Conservation (phyloP, 2,329 filamentous ascomycete genomes). For the Pleurostoma richardsiae region DNA sequence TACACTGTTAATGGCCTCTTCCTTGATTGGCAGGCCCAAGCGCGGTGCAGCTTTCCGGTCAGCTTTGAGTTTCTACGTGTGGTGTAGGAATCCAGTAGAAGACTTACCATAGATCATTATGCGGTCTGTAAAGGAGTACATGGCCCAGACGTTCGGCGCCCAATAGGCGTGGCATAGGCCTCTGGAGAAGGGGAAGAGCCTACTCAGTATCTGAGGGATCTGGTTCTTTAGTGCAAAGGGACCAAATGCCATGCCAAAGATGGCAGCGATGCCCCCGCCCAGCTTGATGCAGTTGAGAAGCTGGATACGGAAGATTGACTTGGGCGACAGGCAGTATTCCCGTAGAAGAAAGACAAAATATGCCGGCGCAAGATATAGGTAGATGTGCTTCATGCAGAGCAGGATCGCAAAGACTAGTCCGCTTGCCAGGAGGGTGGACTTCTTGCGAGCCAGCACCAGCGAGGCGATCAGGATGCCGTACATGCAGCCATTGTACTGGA, state of each 20-base stretch:
- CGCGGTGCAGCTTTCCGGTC: conserved; percentile 65
- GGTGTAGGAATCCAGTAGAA: neutral
- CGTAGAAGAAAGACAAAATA: conserved; percentile 94
- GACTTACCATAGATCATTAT: conserved; percentile 71
- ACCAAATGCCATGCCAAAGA: conserved; percentile 80
- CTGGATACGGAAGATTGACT: conserved; percentile 69
- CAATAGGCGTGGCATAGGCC: conserved; percentile 97
- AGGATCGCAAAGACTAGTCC: conserved; percentile 80
- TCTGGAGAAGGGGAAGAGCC: conserved; percentile 89
- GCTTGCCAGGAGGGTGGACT: conserved; percentile 69
- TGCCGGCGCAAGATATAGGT: conserved; percentile 90
- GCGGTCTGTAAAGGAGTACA: conserved; percentile 89
- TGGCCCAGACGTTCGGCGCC: conserved; percentile 95
- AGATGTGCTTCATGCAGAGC: conserved; percentile 96
- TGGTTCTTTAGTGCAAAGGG: conserved; percentile 81
- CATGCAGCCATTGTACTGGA: conserved; percentile 97
- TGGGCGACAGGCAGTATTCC: conserved; percentile 77
- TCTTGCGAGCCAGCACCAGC: conserved; percentile 73
- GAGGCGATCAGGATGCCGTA: conserved; percentile 89
- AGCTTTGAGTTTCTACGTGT: conserved; percentile 23
- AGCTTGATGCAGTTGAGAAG: conserved; percentile 81
- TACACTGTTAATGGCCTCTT: conserved; percentile 76
- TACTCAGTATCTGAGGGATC: conserved; percentile 74
- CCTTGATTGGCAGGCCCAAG: conserved; percentile 68
- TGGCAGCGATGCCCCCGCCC: conserved; percentile 62